A percentile compares a stretch with the other conserved stretches of the same genome.
Evolutionary conservation across 805 yeast genomes (phyloP).

Genomic region (Nakazawaea pomicola): DNA sequence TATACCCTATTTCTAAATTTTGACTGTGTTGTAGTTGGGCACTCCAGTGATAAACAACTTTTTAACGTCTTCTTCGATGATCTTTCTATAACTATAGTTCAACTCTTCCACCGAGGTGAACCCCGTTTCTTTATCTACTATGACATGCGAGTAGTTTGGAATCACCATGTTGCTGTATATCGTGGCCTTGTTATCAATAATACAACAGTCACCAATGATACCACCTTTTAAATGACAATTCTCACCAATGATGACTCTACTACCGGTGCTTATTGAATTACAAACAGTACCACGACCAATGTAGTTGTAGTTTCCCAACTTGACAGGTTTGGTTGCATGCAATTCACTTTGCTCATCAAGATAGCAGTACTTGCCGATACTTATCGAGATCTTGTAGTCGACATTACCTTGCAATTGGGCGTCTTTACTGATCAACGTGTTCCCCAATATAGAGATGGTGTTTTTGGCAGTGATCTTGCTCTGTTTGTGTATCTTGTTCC

Average conservation of each 20-base stretch:
- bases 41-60: slow-evolving; percentile 15
- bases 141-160: slow-evolving; percentile 49
- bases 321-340: slow-evolving; percentile 18
- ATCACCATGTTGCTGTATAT: slow-evolving; percentile 39
- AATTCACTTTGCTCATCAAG: slow-evolving; percentile 27
- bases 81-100: slow-evolving; percentile 23
- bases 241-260: slow-evolving; percentile 41
- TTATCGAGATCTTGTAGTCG: slow-evolving; percentile 26
- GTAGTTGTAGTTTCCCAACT: slow-evolving; percentile 42
- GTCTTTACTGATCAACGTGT: slow-evolving; percentile 35
- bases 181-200: slow-evolving; percentile 34
- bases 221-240: slow-evolving; percentile 34
- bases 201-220: slow-evolving; percentile 47
- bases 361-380: slow-evolving; percentile 43
- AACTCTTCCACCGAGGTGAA: slow-evolving; percentile 15
- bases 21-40: too few species aligned
- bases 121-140: slow-evolving; percentile 3
- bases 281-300: slow-evolving; percentile 33
- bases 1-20: too few species aligned
- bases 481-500: slow-evolving; percentile 41
- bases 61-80: slow-evolving; percentile 20
- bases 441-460: slow-evolving; percentile 40
- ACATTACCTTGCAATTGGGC: slow-evolving; percentile 31
- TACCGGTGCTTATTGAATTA: slow-evolving; percentile 38
- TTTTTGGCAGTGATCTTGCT: slow-evolving; percentile 40